phyloP scores from a whole-genome alignment of 1,284 basidiomycete genomes.

The Sutorius eximius region DNA sequence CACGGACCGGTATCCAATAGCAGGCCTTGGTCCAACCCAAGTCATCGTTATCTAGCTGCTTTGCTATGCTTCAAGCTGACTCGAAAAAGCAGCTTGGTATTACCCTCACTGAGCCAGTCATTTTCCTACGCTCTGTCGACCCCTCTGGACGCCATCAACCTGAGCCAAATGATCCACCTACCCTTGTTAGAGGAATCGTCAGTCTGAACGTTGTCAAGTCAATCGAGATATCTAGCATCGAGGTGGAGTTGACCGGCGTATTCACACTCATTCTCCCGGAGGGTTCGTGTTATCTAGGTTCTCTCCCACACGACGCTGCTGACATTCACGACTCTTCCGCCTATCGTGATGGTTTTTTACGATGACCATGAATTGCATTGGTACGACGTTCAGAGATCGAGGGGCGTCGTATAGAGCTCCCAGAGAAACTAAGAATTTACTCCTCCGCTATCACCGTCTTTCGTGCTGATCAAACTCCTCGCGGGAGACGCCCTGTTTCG shows the following conservation, averaged over 20 bases:
- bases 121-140: constrained; percentile 66
- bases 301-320: not conserved
- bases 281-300: constrained; percentile 47
- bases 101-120: constrained; percentile 79
- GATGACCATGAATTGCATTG: not conserved
- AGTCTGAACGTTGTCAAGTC: constrained; percentile 81
- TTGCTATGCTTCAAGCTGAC: constrained; percentile 16
- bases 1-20: too few species aligned
- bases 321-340: not conserved
- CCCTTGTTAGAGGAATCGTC: constrained; percentile 84
- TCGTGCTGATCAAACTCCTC: constrained; percentile 46
- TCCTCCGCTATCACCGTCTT: constrained; percentile 78
- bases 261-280: constrained; percentile 60
- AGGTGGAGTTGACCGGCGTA: constrained; percentile 76
- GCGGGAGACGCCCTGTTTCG: constrained; percentile 61
- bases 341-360: not conserved
- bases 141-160: constrained; percentile 31
- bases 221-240: constrained; percentile 84
- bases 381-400: constrained; percentile 62
- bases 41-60: not conserved
- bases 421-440: constrained; percentile 78
- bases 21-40: not conserved
- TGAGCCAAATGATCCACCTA: constrained; percentile 47
- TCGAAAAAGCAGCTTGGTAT: constrained; percentile 51
- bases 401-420: constrained; percentile 73